Percentiles rank a stretch among this genome's conserved stretches.
phyloP scores from a whole-genome alignment of 2,329 filamentous ascomycete genomes.

The Nothopassalora personata region DNA sequence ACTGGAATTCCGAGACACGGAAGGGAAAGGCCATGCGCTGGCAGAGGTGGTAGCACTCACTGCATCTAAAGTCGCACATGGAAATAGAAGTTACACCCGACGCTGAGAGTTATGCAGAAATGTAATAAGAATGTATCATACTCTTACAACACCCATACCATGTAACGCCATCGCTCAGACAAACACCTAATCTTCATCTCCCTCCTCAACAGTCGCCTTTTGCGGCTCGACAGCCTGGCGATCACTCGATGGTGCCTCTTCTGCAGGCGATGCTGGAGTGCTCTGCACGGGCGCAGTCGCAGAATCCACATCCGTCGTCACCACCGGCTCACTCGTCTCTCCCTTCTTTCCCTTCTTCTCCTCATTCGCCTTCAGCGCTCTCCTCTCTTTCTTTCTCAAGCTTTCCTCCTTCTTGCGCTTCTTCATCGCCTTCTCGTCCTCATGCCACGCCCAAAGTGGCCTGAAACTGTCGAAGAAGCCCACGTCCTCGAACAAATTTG shows the following conservation, averaged over 20 bases:
- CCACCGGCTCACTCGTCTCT: slow-evolving; percentile 12
- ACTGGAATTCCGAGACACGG: too few species aligned
- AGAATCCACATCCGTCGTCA: slow-evolving; percentile 5
- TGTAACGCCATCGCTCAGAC: slow-evolving; percentile 16
- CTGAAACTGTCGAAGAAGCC: slow-evolving; percentile 97
- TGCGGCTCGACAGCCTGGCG: slow-evolving; percentile 19
- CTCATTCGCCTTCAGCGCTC: slow-evolving; percentile 28
- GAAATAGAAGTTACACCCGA: too few species aligned
- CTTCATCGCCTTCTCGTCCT: slow-evolving; percentile 34
- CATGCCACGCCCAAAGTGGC: slow-evolving; percentile 96
- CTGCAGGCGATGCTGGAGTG: slow-evolving; percentile 20
- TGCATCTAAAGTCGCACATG: too few species aligned
- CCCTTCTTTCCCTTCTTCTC: slow-evolving; percentile 16
- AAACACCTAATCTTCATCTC: slow-evolving; percentile 23
- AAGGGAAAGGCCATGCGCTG: too few species aligned
- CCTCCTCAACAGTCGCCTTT: slow-evolving; percentile 29
- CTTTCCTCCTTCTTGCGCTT: slow-evolving; percentile 35
- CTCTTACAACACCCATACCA: neutral
- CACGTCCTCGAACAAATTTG: slow-evolving; percentile 96
- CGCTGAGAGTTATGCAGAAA: too few species aligned
- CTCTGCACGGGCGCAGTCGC: slow-evolving; percentile 12
- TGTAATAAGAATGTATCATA: neutral
- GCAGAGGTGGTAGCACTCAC: too few species aligned
- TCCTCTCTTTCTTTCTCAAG: slow-evolving; percentile 28
- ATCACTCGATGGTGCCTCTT: slow-evolving; percentile 12